Evolutionary conservation across 306 rosid genomes (phyloP), one percentile per base, ranked within the genome.

Genomic region (Notholithocarpus densiflorus): DNA sequence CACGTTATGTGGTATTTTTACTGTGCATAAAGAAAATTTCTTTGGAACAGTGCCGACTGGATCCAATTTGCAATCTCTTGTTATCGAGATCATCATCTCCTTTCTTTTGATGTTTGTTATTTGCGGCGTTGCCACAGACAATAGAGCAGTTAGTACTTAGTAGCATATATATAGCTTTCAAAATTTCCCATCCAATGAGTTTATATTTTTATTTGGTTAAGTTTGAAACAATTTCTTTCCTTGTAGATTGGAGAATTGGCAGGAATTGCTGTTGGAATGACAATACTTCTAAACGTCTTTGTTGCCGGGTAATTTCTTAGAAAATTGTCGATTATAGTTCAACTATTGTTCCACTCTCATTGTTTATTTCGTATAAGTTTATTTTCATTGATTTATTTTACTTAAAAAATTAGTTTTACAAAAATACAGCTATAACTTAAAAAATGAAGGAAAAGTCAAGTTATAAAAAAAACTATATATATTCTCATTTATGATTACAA

Each of bases 81-180:
- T 85, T 4, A 21, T 90, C 6, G 96, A 92, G 83, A 81, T 90
- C 5, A 57, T 92, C 26, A 17, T 89, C 14, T 79, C 96, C 2
- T 89, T 88, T 78, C 72, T 90, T 54, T 85, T 90, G 68, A 89
- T 92, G 92, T 90, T 90, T 77, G 97, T 90, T 56, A 62, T 83
- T n/a, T 92, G 89, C 43, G 96, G 92, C 0, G 92, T 92, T 59
- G 65, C 97, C 85, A 90, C 97, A 0, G 96, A 92, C 45, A 84
- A 80, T 5, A 85, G 92, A 92, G 96, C 97, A 1, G 96, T 89
- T 10, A 68, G 89, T 81, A 1, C 93, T 89, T 10, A 68, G 89
- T 81, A 57, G 6, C 52, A 32, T 18, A 12, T 40, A 13, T 21
- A 34, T 57, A 37, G 14, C 7, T 8, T 19, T 19, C 24, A 68